These are phyloP conservation scores for Solanum virginianum DNA, from an alignment of 257 asterid genomes.

Conservation along the genomic window DNA sequence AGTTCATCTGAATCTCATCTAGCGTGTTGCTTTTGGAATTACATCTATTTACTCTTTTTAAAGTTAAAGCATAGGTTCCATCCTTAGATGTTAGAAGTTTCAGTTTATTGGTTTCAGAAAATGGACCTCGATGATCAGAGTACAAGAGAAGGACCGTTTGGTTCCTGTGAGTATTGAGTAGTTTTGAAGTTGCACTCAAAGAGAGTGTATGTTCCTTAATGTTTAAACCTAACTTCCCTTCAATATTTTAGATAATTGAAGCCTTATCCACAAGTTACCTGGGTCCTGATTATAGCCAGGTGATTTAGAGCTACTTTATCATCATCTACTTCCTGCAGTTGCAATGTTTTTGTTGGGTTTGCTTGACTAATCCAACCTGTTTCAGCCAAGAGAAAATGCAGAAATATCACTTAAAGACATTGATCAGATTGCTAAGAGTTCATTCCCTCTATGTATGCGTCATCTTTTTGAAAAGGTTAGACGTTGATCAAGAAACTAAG, in stretches of 20 bases:
- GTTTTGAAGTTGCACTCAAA: background rate
- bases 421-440: conserved; percentile 77
- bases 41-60: background rate
- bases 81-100: background rate
- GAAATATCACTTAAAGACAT: conserved; percentile 75
- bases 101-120: conserved; percentile 39
- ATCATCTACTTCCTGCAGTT: background rate
- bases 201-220: background rate
- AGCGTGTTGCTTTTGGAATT: background rate
- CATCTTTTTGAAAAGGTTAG: conserved; percentile 83
- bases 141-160: conserved; percentile 86
- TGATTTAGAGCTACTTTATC: conserved; percentile 10
- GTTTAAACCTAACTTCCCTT: background rate
- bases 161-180: conserved; percentile 62
- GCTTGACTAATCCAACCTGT: conserved; percentile 17
- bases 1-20: background rate
- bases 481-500: background rate
- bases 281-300: conserved; percentile 97
- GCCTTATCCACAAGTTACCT: conserved; percentile 82
- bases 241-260: conserved; percentile 46
- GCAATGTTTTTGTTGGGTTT: background rate
- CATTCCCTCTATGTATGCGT: conserved; percentile 98
- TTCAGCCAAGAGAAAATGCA: conserved; percentile 61
- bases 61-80: background rate
- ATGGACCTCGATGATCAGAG: conserved; percentile 88